Conservation (phyloP, 768 basidiomycete species). For the Mycena maculata region DNA sequence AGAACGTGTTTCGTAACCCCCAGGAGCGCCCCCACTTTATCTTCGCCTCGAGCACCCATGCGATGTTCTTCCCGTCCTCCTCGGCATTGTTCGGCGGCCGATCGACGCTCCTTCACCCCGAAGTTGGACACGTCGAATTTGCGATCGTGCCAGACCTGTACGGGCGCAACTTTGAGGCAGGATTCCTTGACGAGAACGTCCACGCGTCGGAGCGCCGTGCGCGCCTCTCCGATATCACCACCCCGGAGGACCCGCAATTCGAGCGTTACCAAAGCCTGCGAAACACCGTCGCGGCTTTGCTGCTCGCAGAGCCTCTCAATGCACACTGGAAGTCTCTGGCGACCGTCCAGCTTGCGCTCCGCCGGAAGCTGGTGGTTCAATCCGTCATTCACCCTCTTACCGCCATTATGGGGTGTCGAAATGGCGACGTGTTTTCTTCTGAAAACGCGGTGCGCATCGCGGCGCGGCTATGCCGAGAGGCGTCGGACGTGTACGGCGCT, state of each 20-base stretch:
- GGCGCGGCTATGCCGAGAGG: slow-evolving; percentile 75
- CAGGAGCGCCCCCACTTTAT: slow-evolving; percentile 76
- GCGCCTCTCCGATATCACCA: slow-evolving; percentile 65
- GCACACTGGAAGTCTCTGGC: slow-evolving; percentile 74
- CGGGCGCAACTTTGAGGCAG: slow-evolving; percentile 73
- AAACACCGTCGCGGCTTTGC: slow-evolving; percentile 74
- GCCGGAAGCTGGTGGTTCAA: slow-evolving; percentile 86
- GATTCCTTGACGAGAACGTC: slow-evolving; percentile 50
- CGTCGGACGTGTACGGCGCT: slow-evolving; percentile 66
- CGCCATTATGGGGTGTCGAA: slow-evolving; percentile 81
- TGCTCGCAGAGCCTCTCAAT: slow-evolving; percentile 65
- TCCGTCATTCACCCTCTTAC: slow-evolving; percentile 88
- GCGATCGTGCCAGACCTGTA: slow-evolving; percentile 79
- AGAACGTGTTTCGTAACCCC: slow-evolving; percentile 67
- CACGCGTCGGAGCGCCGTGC: slow-evolving; percentile 54
- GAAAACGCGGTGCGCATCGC: slow-evolving; percentile 58
- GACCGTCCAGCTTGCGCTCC: slow-evolving; percentile 74
- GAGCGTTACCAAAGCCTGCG: slow-evolving; percentile 70
- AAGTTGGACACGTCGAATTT: slow-evolving; percentile 73
- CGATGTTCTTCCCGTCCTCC: slow-evolving; percentile 58
- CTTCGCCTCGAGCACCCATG: slow-evolving; percentile 73
- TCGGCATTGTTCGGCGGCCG: slow-evolving; percentile 40
- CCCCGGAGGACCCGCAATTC: slow-evolving; percentile 48
- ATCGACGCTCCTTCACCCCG: slow-evolving; percentile 59
- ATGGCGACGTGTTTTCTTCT: slow-evolving; percentile 75